Conservation (phyloP, 2,329 filamentous ascomycete genomes). For the Hortaea werneckii region DNA sequence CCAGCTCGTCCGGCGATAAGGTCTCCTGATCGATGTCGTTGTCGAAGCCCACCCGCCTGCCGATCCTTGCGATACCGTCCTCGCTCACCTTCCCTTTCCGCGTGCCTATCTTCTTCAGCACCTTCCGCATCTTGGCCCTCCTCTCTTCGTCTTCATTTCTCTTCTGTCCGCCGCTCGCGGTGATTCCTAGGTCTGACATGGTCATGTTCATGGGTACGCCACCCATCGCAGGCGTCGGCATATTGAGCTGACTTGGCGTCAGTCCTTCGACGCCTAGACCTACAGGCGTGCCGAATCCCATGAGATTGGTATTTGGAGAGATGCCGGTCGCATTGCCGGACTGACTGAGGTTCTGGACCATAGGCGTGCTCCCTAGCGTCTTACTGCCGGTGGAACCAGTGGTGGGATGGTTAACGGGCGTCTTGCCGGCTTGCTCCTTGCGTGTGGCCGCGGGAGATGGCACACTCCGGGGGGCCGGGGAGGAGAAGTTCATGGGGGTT, state of each 20-base stretch:
- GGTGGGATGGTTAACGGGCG: slow-evolving; percentile 26
- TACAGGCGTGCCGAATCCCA: slow-evolving; percentile 20
- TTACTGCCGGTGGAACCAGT: slow-evolving; percentile 19
- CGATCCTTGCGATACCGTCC: slow-evolving; percentile 62
- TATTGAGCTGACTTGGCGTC: slow-evolving; percentile 32
- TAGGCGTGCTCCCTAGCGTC: slow-evolving; percentile 22
- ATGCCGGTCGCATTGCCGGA: slow-evolving; percentile 13
- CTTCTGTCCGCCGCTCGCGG: slow-evolving; percentile 23
- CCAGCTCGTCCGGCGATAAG: slow-evolving; percentile 7
- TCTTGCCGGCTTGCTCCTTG: slow-evolving; percentile 26
- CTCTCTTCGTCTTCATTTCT: slow-evolving; percentile 45
- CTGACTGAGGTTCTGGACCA: slow-evolving; percentile 23
- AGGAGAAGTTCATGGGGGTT: slow-evolving; percentile 29
- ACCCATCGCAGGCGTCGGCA: slow-evolving; percentile 21
- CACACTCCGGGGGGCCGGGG: slow-evolving; percentile 27
- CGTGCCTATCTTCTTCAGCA: slow-evolving; percentile 55
- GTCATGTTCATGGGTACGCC: slow-evolving; percentile 33
- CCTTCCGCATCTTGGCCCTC: slow-evolving; percentile 45
- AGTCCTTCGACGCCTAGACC: slow-evolving; percentile 22
- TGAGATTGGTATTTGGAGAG: slow-evolving; percentile 15
- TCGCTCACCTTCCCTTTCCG: slow-evolving; percentile 64
- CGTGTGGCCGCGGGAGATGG: slow-evolving; percentile 19
- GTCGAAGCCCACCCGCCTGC: slow-evolving; percentile 54
- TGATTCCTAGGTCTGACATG: slow-evolving; percentile 35
- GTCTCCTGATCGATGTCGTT: slow-evolving; percentile 24